phyloP scores from a whole-genome alignment of 352 stramenopile genomes.

The Pythium chondricola region DNA sequence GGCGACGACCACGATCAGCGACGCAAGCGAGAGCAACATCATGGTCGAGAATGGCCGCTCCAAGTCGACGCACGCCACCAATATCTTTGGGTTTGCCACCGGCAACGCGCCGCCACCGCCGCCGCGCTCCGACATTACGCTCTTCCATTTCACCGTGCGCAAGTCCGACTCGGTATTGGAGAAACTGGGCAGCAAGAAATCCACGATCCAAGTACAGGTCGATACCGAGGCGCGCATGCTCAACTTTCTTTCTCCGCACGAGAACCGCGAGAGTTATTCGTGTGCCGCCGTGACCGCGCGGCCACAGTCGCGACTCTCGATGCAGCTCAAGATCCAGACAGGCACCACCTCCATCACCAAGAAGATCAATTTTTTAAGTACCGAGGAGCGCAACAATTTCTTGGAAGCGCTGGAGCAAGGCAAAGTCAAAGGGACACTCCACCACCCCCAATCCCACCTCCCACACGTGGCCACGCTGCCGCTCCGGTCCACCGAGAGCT shows the following conservation, averaged over 20 bases:
- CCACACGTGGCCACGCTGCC: slow-evolving; percentile 44
- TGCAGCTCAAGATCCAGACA: slow-evolving; percentile 86
- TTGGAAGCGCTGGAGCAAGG: slow-evolving; percentile 73
- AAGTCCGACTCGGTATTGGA: slow-evolving; percentile 82
- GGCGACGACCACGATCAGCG: slow-evolving; percentile 4
- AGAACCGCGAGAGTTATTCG: slow-evolving; percentile 73
- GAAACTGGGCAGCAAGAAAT: slow-evolving; percentile 75
- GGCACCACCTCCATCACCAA: slow-evolving; percentile 66
- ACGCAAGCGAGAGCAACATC: slow-evolving; percentile 32
- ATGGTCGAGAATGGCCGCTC: slow-evolving; percentile 65
- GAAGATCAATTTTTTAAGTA: slow-evolving; percentile 83
- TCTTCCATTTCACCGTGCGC: slow-evolving; percentile 84
- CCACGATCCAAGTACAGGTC: slow-evolving; percentile 78
- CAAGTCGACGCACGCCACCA: slow-evolving; percentile 50
- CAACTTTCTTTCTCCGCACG: slow-evolving; percentile 73
- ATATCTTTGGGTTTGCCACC: slow-evolving; percentile 67
- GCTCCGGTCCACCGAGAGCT: slow-evolving; percentile 14
- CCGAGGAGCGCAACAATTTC: slow-evolving; percentile 76
- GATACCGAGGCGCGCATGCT: slow-evolving; percentile 81
- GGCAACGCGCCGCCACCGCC: slow-evolving; percentile 23
- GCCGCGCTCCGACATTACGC: slow-evolving; percentile 59
- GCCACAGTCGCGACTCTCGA: slow-evolving; percentile 63
- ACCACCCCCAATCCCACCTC: too few species aligned
- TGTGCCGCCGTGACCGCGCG: slow-evolving; percentile 73
- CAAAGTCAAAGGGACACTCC: too few species aligned